Evolutionary conservation across 495 filamentous ascomycete species (phyloP).

Genomic region (Talaromyces wortmannii): DNA sequence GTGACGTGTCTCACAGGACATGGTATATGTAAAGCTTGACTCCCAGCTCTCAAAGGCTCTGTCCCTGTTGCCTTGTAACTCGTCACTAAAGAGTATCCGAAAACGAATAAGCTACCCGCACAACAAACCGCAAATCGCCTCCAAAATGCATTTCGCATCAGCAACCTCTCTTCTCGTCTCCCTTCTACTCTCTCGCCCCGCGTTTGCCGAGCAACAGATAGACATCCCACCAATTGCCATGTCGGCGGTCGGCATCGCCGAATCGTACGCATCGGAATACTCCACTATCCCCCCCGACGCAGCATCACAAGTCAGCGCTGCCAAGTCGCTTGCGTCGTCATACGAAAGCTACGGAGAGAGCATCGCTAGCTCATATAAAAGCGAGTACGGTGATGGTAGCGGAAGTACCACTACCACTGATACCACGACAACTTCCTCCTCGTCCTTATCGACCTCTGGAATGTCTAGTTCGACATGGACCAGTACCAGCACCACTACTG

Average conservation of each 20-base stretch:
- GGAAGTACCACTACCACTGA: background rate
- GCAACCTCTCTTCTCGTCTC: background rate
- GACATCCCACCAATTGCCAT: background rate
- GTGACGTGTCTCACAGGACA: no score
- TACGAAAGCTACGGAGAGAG: background rate
- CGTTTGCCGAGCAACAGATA: background rate
- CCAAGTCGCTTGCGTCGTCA: background rate
- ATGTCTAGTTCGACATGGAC: background rate
- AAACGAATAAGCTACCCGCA: background rate
- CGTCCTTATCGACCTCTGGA: background rate
- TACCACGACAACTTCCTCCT: background rate
- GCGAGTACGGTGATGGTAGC: background rate
- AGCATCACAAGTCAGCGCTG: background rate
- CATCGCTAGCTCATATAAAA: background rate
- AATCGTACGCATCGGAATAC: background rate
- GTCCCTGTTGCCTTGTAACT: no score
- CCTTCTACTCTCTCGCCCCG: background rate
- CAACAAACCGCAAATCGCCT: background rate
- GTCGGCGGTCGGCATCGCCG: background rate
- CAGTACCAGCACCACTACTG: background rate
- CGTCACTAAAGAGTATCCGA: background rate
- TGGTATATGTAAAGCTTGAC: no score
- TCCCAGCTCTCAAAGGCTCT: no score
- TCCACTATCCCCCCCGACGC: background rate
- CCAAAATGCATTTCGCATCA: background rate